Evolutionary conservation across 306 rosid genomes (phyloP).

Genomic region (Ochetophila trinervis): DNA sequence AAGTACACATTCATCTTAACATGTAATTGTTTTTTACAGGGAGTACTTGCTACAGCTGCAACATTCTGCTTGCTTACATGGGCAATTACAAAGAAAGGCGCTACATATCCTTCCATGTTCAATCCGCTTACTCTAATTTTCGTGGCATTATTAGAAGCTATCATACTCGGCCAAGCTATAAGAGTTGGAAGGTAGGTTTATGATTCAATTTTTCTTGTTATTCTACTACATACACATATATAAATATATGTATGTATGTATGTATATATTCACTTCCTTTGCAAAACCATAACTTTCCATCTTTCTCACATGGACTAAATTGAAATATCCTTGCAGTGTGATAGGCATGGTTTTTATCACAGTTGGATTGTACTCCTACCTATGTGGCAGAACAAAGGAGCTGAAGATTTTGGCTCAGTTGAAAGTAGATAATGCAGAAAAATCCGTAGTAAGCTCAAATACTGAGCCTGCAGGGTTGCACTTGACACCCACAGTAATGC

Average conservation of each 20-base stretch:
- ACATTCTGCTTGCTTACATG: slow-evolving; percentile 55
- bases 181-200: slow-evolving; percentile 50
- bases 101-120: slow-evolving; percentile 70
- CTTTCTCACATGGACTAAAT: neutral
- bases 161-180: slow-evolving; percentile 47
- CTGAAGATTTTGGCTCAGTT: neutral
- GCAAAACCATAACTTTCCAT: neutral
- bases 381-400: slow-evolving; percentile 58
- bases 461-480: slow-evolving; percentile 13
- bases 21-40: slow-evolving; percentile 33
- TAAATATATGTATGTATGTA: no score
- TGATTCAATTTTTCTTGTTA: neutral
- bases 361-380: slow-evolving; percentile 50
- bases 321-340: slow-evolving; percentile 36
- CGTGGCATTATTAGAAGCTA: slow-evolving; percentile 53
- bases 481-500: slow-evolving; percentile 26
- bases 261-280: neutral
- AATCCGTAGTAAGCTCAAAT: slow-evolving; percentile 14
- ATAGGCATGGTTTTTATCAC: slow-evolving; percentile 54
- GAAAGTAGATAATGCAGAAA: slow-evolving; percentile 11
- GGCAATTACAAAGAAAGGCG: slow-evolving; percentile 51
- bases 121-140: slow-evolving; percentile 61
- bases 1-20: neutral
- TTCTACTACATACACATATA: neutral
- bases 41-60: slow-evolving; percentile 53